Conservation (phyloP, 1,284 basidiomycete genomes). For the Dichomitus squalens region DNA sequence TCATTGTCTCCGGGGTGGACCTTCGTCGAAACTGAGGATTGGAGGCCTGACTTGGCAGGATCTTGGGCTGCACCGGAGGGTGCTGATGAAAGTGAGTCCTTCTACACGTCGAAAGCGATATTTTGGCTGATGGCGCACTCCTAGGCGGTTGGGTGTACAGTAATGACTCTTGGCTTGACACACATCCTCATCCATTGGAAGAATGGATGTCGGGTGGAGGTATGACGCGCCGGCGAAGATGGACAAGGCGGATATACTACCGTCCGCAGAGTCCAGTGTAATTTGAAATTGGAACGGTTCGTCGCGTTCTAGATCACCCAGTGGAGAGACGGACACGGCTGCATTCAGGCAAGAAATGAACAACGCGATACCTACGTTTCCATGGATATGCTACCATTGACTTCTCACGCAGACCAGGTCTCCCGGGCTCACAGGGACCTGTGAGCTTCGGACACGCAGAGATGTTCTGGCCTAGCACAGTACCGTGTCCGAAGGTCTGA, state of each 20-base stretch:
- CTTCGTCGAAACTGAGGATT: constrained; percentile 75
- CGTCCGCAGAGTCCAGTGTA: constrained; percentile 8
- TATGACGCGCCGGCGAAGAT: constrained; percentile 65
- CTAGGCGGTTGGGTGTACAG: constrained; percentile 79
- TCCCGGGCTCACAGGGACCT: too few relatives aligned
- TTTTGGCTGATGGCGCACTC: not conserved
- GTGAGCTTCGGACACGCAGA: too few relatives aligned
- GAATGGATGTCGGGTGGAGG: constrained; percentile 45
- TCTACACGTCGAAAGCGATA: not conserved
- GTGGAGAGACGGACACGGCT: too few relatives aligned
- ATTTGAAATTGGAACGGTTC: not conserved
- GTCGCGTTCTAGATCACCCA: too few relatives aligned
- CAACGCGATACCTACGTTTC: too few relatives aligned
- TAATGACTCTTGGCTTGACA: constrained; percentile 68
- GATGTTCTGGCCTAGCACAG: too few relatives aligned
- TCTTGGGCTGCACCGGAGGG: constrained; percentile 50
- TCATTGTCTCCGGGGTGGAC: constrained; percentile 68
- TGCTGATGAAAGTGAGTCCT: constrained; percentile 48
- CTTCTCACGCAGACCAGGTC: too few relatives aligned
- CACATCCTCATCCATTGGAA: constrained; percentile 42
- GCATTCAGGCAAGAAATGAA: too few relatives aligned
- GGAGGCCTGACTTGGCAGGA: constrained; percentile 65
- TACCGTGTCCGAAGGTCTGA: too few relatives aligned
- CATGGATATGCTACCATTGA: too few relatives aligned
- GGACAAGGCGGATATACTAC: constrained; percentile 67